Percentiles rank a stretch among this genome's conserved stretches.
phyloP scores from a whole-genome alignment of 2,329 filamentous ascomycete species.

The Neonectria faginata region DNA sequence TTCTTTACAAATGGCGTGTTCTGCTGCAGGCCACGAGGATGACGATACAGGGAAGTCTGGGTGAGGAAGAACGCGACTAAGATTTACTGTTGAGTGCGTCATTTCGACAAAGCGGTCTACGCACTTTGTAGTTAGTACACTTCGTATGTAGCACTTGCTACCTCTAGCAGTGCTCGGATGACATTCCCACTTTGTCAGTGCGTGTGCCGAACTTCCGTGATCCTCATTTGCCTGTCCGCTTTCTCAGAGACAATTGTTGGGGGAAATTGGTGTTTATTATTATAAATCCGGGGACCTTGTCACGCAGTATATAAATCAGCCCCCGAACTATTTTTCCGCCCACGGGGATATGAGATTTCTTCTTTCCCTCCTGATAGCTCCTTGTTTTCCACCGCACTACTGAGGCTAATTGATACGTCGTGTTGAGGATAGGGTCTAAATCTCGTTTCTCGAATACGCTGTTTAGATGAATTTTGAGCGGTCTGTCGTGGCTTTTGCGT shows the following conservation, averaged over 20 bases:
- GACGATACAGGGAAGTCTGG: background rate
- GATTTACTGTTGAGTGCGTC: background rate
- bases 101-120: background rate
- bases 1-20: background rate
- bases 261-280: background rate
- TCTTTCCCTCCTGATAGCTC: background rate
- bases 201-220: background rate
- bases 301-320: background rate
- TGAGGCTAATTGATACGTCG: background rate
- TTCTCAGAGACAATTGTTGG: background rate
- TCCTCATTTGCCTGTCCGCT: background rate
- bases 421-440: background rate
- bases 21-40: background rate
- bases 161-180: background rate
- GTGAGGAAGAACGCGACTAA: background rate
- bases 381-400: too few relatives aligned
- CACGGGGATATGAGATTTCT: background rate
- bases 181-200: background rate
- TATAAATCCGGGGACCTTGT: background rate
- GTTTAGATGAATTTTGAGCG: background rate
- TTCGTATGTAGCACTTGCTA: background rate
- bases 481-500: too few relatives aligned
- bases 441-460: background rate
- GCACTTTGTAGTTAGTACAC: background rate
- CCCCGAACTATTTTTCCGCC: background rate